A percentile compares a stretch with the other conserved stretches of the same genome.
Conservation (phyloP, 164 flowering plant species). For the Chloranthus sessilifolius region DNA sequence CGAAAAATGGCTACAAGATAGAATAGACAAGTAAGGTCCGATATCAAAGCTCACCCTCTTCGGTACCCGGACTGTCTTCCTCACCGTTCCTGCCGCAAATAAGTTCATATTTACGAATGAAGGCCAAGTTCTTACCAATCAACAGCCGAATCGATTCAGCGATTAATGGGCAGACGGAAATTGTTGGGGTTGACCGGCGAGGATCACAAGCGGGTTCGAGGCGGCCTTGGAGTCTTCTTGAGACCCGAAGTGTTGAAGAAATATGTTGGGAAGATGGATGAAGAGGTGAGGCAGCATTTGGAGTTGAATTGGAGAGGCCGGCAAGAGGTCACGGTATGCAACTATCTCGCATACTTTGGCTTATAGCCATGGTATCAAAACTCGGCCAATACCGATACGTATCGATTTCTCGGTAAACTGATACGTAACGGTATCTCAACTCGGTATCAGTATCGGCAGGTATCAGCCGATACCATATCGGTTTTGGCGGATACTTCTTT, state of each 20-base stretch:
- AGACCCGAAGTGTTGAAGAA: slow-evolving; percentile 25
- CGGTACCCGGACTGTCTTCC: slow-evolving; percentile 31
- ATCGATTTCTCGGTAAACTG: too few relatives aligned
- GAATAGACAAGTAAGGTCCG: slow-evolving; percentile 28
- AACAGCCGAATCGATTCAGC: slow-evolving; percentile 26
- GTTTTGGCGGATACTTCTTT: too few relatives aligned
- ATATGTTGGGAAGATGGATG: slow-evolving; percentile 24
- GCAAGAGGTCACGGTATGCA: slow-evolving; percentile 20
- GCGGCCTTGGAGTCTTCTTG: slow-evolving; percentile 20
- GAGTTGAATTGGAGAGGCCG: slow-evolving; percentile 17
- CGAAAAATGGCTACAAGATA: slow-evolving; percentile 32
- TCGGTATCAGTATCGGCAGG: too few relatives aligned
- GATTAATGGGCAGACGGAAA: slow-evolving; percentile 23
- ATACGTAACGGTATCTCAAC: too few relatives aligned
- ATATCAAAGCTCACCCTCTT: slow-evolving; percentile 32
- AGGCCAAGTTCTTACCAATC: slow-evolving; percentile 18
- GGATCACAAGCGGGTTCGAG: slow-evolving; percentile 24
- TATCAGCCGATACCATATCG: too few relatives aligned
- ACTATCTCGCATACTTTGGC: too few relatives aligned
- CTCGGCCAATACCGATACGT: too few relatives aligned
- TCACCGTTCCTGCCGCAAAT: slow-evolving; percentile 37
- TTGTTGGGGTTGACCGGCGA: slow-evolving; percentile 25
- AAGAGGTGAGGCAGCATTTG: slow-evolving; percentile 17
- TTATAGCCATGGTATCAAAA: too few relatives aligned
- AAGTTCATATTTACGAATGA: slow-evolving; percentile 29